Conservation (phyloP, 371 early-diverging fungal species). For the Umbelopsis sp. region DNA sequence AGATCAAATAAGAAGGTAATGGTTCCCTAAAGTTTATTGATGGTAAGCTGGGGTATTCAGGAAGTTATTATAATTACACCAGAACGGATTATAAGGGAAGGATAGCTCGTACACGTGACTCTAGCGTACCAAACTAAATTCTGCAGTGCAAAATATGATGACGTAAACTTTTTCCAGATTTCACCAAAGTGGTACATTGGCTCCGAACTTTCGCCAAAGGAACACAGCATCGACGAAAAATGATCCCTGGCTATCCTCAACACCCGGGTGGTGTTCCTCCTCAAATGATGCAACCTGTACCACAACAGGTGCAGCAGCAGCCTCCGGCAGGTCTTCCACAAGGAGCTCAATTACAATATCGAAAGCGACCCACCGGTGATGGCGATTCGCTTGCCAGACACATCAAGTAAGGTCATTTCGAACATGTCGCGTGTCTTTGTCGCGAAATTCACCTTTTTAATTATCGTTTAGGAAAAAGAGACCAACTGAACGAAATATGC, state of each 20-base stretch:
- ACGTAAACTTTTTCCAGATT: neutral
- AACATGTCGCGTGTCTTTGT: neutral
- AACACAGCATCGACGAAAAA: slow-evolving; percentile 6
- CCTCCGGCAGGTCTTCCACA: slow-evolving; percentile 1
- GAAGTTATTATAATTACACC: too few relatives aligned
- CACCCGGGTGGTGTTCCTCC: slow-evolving; percentile 13
- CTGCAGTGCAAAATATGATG: neutral
- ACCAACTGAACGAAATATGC: slow-evolving; percentile 64
- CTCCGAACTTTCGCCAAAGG: neutral
- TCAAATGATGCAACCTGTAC: slow-evolving; percentile 1
- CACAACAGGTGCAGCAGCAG: neutral
- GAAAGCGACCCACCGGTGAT: slow-evolving; percentile 19
- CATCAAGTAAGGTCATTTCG: slow-evolving; percentile 26
- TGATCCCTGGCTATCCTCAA: slow-evolving; percentile 16
- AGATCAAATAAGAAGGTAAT: too few relatives aligned
- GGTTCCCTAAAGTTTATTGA: too few relatives aligned
- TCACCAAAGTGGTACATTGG: neutral
- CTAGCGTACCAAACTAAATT: neutral
- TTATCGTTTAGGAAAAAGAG: slow-evolving; percentile 49
- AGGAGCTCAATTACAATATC: slow-evolving; percentile 8
- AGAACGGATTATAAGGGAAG: too few relatives aligned
- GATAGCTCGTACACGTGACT: too few relatives aligned
- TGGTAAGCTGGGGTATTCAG: too few relatives aligned
- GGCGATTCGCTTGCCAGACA: slow-evolving; percentile 18
- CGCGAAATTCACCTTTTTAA: neutral